Evolutionary conservation across 2,329 filamentous ascomycete species (phyloP).

Genomic region (Cladophialophora yegresii): DNA sequence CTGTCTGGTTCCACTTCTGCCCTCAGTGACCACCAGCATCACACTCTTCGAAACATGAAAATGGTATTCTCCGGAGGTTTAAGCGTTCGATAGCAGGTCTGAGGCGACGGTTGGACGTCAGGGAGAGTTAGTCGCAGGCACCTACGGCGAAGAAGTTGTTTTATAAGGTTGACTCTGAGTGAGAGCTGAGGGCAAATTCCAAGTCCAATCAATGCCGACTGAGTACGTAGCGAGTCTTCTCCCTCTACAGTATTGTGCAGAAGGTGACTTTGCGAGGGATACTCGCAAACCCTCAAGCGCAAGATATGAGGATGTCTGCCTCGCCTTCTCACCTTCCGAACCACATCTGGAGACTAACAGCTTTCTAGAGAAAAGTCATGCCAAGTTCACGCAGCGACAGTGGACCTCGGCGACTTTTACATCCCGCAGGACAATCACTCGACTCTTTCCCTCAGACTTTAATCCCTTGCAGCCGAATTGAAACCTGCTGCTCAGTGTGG

Average conservation of each 20-base stretch:
- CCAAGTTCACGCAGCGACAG: not conserved
- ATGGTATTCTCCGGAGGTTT: not conserved
- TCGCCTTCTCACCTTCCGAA: not conserved
- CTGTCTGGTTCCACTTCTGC: not conserved
- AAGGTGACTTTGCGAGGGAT: not conserved
- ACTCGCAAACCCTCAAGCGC: not conserved
- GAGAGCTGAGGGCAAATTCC: not conserved
- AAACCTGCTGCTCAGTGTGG: not conserved
- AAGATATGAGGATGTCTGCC: not conserved
- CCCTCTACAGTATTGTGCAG: not conserved
- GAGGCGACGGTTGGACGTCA: not conserved
- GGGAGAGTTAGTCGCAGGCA: not conserved
- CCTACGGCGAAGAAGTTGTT: not conserved
- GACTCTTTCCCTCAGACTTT: not conserved
- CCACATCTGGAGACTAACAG: not conserved
- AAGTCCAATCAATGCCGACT: not conserved
- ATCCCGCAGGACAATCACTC: not conserved
- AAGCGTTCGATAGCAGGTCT: not conserved
- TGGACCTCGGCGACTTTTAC: constrained; percentile 6
- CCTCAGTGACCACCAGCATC: not conserved
- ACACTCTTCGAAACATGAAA: not conserved
- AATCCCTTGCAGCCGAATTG: not conserved
- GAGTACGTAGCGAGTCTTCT: not conserved
- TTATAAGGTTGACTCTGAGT: not conserved
- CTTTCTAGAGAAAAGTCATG: not conserved